These are phyloP conservation scores for Melastoma candidum DNA, from an alignment of 441 rosid genomes.

Conservation along the genomic window DNA sequence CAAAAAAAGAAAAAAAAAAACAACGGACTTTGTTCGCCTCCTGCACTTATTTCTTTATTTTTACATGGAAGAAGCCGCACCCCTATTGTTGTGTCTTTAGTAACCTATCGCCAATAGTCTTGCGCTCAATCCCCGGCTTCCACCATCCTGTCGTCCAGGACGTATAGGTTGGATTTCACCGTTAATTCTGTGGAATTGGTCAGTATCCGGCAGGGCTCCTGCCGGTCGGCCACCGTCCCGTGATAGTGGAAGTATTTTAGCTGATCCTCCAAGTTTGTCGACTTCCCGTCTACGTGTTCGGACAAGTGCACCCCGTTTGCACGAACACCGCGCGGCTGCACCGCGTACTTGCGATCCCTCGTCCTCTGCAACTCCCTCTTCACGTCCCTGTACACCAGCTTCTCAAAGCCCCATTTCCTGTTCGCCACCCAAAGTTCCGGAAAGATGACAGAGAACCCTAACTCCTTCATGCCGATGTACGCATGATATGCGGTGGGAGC, in stretches of 20 bases:
- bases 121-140: constrained; percentile 54
- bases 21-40: no score
- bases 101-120: constrained; percentile 49
- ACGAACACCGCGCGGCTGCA: constrained; percentile 61
- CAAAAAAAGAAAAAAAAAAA: no score
- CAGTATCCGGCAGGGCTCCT: constrained; percentile 59
- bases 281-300: constrained; percentile 58
- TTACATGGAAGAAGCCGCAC: no score
- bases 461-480: no score
- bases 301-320: constrained; percentile 93
- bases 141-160: constrained; percentile 62
- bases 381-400: constrained; percentile 61
- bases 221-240: constrained; percentile 57
- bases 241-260: constrained; percentile 80
- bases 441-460: no score
- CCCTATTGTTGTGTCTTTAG: constrained; percentile 45
- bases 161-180: constrained; percentile 39
- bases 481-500: no score
- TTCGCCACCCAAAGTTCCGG: background rate
- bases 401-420: constrained; percentile 94
- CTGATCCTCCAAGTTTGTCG: constrained; percentile 45
- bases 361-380: constrained; percentile 41
- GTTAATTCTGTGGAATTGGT: constrained; percentile 30
- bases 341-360: constrained; percentile 73
- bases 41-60: no score